These are phyloP conservation scores for Aspergillus fructus DNA, from an alignment of 2,329 filamentous ascomycete genomes.

Conservation along the genomic window DNA sequence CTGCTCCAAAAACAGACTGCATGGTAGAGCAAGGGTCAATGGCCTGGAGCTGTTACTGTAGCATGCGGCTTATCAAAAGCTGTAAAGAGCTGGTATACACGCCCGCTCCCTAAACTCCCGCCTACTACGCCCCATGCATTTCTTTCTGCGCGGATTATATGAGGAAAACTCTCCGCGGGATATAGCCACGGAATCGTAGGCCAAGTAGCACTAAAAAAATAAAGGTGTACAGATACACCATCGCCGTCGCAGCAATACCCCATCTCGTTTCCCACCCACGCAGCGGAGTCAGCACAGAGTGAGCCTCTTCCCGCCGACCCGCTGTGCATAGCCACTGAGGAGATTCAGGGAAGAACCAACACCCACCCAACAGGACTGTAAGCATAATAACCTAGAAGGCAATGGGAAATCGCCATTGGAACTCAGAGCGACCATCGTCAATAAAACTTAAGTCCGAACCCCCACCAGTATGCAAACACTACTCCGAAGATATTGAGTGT, in stretches of 20 bases:
- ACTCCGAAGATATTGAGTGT: too few relatives aligned
- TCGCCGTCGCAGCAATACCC: too few relatives aligned
- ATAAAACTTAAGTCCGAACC: too few relatives aligned
- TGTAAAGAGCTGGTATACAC: too few relatives aligned
- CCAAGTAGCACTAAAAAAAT: background rate
- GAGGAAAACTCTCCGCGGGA: conserved; percentile 56
- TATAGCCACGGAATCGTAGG: background rate
- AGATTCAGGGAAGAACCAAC: conserved; percentile 67
- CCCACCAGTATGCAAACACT: too few relatives aligned
- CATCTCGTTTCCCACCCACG: too few relatives aligned
- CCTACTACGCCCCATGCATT: background rate
- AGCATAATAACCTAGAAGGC: conserved; percentile 66
- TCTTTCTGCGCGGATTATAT: conserved; percentile 13
- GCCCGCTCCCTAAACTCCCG: background rate
- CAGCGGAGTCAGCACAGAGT: conserved; percentile 34
- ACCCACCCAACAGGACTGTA: conserved; percentile 50
- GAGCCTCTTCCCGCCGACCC: conserved; percentile 63
- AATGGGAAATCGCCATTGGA: conserved; percentile 48
- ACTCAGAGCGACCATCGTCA: too few relatives aligned
- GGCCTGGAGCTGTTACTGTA: too few relatives aligned
- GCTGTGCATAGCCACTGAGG: conserved; percentile 56
- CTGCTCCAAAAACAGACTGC: background rate
- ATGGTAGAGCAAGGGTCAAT: too few relatives aligned
- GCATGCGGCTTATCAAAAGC: too few relatives aligned
- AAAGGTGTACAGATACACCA: conserved; percentile 11